Conservation (phyloP, 2,329 filamentous ascomycete genomes). For the Diplodia seriata region DNA sequence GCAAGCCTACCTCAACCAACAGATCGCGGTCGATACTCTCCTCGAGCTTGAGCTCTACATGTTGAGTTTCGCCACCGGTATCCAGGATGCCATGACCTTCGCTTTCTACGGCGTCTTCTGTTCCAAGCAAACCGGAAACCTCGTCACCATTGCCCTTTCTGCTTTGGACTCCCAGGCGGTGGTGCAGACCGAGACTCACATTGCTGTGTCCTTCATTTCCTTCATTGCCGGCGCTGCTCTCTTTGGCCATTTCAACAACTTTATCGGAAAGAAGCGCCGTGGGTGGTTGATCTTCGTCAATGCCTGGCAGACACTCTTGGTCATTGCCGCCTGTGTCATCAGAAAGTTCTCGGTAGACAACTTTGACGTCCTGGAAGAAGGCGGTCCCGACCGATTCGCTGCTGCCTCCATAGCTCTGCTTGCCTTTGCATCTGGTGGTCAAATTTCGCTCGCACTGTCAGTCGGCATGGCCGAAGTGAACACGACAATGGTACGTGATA, state of each 20-base stretch:
- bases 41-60: constrained; percentile 39
- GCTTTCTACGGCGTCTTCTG: constrained; percentile 40
- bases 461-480: constrained; percentile 41
- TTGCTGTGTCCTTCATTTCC: constrained; percentile 37
- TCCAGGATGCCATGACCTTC: constrained; percentile 42
- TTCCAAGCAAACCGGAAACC: constrained; percentile 40
- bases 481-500: constrained; percentile 39
- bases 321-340: constrained; percentile 38
- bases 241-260: constrained; percentile 40
- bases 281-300: constrained; percentile 40
- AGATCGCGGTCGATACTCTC: constrained; percentile 38
- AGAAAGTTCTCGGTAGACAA: constrained; percentile 35
- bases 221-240: constrained; percentile 39
- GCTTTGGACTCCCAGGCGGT: constrained; percentile 26
- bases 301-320: constrained; percentile 37
- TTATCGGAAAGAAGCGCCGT: constrained; percentile 37
- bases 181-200: constrained; percentile 34
- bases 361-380: constrained; percentile 4
- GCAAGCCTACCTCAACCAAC: constrained; percentile 35
- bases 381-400: constrained; percentile 30
- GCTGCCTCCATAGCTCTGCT: constrained; percentile 37
- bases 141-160: constrained; percentile 31
- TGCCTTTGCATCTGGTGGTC: constrained; percentile 37
- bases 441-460: constrained; percentile 39
- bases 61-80: constrained; percentile 40